Base-by-base conservation (phyloP, 495 filamentous ascomycete species). In the Aspergillus olivimuriae region DNA sequence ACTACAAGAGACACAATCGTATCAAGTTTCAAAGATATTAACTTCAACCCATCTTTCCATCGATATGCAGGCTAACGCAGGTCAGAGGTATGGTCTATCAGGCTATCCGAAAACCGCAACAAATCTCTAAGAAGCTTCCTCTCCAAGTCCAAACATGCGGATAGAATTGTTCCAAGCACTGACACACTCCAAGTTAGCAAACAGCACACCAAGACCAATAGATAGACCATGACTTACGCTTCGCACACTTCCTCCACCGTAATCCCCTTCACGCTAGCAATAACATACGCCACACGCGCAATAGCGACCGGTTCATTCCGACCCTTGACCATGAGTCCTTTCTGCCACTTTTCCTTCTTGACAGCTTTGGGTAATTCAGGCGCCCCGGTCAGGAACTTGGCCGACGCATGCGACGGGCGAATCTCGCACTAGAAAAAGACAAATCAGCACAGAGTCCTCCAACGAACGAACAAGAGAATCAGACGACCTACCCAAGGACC, bases 301-400 rank as follows among this genome's bases (percentile, higher is more conserved):
- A 96, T 95, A 32, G 79, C 80, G 53, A 81, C 84, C 18, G 89
- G 85, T 65, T 98, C 92, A 61, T 96, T 98, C 16, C 92, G 75
- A 1, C 91, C 87, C 65, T 95, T 96, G 15, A 96, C 77, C 81
- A 94, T 86, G 4, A 63, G 62, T 0, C 87, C 89, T 56, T 86
- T 77, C 32, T 76, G 75, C 79, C 85, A 98, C 62, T 83, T 94
- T 63, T 98, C 92, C 63, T 96, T 96, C 72, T 95, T 96, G 28
- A 95, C 81, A n/a, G 73, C 61, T 46, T 71, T 74, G 1, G 71
- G 71, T 21, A 76, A 44, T 7, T 60, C 47, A 2, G 70, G 66
- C 3, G 71, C 72, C 12, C 63, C 72, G 4, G 46, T 41, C 31
- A 76, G 53, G 47, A 69, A 71, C 37, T 73, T 75, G 0, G 75